These are phyloP conservation scores for Aspergillus tubingensis DNA, from an alignment of 2,329 filamentous ascomycete species.

Conservation along the genomic window DNA sequence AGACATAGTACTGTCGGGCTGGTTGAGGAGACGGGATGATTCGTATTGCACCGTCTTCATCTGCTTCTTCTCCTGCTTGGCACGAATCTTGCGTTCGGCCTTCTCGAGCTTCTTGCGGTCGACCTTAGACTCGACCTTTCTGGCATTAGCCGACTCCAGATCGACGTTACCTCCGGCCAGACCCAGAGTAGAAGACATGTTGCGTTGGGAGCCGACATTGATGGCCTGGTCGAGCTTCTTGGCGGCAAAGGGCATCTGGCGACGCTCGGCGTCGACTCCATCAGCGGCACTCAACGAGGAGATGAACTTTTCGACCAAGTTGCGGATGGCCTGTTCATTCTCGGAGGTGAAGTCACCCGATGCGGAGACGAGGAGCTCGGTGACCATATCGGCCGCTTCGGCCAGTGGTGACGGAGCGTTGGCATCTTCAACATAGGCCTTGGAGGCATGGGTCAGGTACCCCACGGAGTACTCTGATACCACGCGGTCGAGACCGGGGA, in stretches of 20 bases:
- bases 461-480: conserved; percentile 91
- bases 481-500: conserved; percentile 85
- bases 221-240: conserved; percentile 90
- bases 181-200: conserved; percentile 93
- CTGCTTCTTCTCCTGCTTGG: conserved; percentile 96
- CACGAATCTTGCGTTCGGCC: conserved; percentile 93
- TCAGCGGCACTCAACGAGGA: conserved; percentile 74
- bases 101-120: conserved; percentile 99
- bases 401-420: conserved; percentile 72
- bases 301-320: conserved; percentile 88
- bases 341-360: conserved; percentile 75
- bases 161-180: conserved; percentile 83
- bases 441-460: conserved; percentile 91
- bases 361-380: conserved; percentile 89
- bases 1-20: conserved; percentile 78
- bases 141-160: conserved; percentile 85
- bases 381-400: conserved; percentile 81
- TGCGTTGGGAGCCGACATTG: conserved; percentile 88
- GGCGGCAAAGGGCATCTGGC: conserved; percentile 72
- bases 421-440: conserved; percentile 72
- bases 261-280: conserved; percentile 65
- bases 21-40: conserved; percentile 82
- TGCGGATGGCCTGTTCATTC: conserved; percentile 75
- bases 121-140: conserved; percentile 96
- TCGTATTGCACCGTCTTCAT: conserved; percentile 99